A percentile compares a stretch with the other conserved stretches of the same genome.
Conservation (phyloP, 1,284 basidiomycete genomes). For the Tetrapyrgos nigripes region DNA sequence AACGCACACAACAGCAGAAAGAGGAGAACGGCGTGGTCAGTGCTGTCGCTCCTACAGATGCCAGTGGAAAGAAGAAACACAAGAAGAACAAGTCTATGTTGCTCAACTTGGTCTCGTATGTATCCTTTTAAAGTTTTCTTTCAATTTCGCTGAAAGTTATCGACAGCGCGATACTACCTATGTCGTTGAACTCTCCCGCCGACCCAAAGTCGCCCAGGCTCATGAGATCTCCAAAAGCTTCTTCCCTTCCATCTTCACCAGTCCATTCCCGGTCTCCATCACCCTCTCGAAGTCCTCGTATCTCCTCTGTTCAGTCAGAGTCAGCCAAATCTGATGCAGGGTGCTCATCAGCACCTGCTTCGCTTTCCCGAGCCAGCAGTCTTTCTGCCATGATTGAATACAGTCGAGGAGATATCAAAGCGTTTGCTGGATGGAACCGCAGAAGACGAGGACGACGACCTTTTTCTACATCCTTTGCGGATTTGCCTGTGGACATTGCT, state of each 20-base stretch:
- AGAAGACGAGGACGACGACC: conserved; percentile 8
- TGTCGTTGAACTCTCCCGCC: conserved; percentile 13
- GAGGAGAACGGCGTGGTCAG: background rate
- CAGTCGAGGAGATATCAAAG: background rate
- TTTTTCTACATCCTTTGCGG: conserved; percentile 17
- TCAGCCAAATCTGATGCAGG: conserved; percentile 14
- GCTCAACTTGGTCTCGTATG: conserved; percentile 70
- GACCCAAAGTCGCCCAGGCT: conserved; percentile 17
- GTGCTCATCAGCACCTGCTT: conserved; percentile 32
- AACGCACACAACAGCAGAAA: conserved; percentile 22
- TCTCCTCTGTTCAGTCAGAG: conserved; percentile 19
- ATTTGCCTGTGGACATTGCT: conserved; percentile 9
- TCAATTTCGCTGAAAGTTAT: conserved; percentile 11
- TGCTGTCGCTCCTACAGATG: background rate
- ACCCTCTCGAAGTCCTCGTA: background rate
- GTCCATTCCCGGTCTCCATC: background rate
- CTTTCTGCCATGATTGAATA: background rate
- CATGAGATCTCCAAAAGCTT: no score
- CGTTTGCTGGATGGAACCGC: background rate
- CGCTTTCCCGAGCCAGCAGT: conserved; percentile 26
- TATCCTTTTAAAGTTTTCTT: conserved; percentile 20
- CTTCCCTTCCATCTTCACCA: conserved; percentile 9
- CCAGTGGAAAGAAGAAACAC: conserved; percentile 38
- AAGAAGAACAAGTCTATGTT: conserved; percentile 70
- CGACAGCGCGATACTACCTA: conserved; percentile 35